A percentile compares a stretch with the other conserved stretches of the same genome.
Evolutionary conservation across 176 grass and related monocot species (phyloP).

Genomic region (Carex kokanica): DNA sequence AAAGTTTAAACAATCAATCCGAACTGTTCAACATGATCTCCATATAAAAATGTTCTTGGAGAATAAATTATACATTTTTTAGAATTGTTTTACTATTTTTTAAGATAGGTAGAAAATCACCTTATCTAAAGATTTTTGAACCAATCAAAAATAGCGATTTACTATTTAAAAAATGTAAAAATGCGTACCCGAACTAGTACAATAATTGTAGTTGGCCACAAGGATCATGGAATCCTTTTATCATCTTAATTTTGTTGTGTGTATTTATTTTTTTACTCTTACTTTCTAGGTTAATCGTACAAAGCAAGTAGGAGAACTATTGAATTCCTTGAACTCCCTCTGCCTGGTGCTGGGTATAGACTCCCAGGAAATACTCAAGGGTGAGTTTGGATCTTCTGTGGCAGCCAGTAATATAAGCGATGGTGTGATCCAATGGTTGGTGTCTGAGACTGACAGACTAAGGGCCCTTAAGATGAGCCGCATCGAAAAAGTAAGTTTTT

Average conservation of each 20-base stretch:
- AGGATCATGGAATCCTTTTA: not conserved
- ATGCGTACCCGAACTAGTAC: not conserved
- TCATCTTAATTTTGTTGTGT: not conserved
- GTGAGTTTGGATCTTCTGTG: slow-evolving; percentile 9
- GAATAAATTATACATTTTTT: no score
- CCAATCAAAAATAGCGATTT: no score
- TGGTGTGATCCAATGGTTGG: slow-evolving; percentile 33
- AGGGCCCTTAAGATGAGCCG: slow-evolving; percentile 52
- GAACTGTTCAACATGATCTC: no score
- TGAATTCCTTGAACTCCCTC: slow-evolving; percentile 36
- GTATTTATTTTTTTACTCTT: slow-evolving; percentile 24
- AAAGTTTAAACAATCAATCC: no score
- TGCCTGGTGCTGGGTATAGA: slow-evolving; percentile 64
- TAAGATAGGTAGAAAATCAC: no score
- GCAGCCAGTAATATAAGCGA: slow-evolving; percentile 37
- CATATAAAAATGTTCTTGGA: no score
- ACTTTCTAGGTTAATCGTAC: slow-evolving; percentile 46
- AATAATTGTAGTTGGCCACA: not conserved
- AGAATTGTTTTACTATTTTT: no score
- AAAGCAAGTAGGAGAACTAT: slow-evolving; percentile 45
- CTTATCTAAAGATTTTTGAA: no score
- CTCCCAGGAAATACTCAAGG: slow-evolving; percentile 23
- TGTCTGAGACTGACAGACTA: slow-evolving; percentile 44
- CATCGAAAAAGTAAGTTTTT: slow-evolving; percentile 50
- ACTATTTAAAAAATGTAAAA: no score